A percentile compares a stretch with the other conserved stretches of the same genome.
Conservation (phyloP, 306 rosid genomes). For the Vigna hirtella region DNA sequence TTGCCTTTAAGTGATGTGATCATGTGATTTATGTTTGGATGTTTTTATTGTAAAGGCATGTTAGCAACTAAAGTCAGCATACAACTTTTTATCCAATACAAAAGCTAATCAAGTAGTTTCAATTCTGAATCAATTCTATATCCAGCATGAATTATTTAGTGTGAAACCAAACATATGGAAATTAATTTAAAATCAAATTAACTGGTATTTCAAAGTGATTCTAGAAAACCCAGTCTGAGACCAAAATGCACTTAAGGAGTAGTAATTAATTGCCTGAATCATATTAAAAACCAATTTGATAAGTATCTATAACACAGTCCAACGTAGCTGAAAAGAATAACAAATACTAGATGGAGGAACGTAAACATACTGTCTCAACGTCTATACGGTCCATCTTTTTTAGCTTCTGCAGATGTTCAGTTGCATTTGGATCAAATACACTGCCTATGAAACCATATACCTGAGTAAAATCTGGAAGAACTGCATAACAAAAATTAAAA, state of each 20-base stretch:
- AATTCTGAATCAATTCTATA: too few species aligned
- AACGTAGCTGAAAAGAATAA: neutral
- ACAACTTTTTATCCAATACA: too few species aligned
- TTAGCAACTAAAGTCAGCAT: too few species aligned
- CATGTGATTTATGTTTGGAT: too few species aligned
- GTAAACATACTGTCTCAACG: slow-evolving; percentile 69
- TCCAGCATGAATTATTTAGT: too few species aligned
- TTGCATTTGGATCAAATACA: slow-evolving; percentile 71
- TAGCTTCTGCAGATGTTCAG: slow-evolving; percentile 74
- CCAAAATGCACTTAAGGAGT: neutral
- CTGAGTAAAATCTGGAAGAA: slow-evolving; percentile 81
- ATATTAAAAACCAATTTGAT: neutral
- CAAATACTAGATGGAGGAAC: neutral
- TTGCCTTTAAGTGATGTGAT: too few species aligned
- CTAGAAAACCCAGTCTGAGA: too few species aligned
- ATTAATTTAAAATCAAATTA: too few species aligned
- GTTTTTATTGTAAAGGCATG: too few species aligned
- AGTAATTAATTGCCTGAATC: neutral
- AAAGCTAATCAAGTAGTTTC: too few species aligned
- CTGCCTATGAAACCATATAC: slow-evolving; percentile 86
- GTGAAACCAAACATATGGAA: too few species aligned
- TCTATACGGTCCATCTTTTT: slow-evolving; percentile 81
- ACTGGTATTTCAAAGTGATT: too few species aligned
- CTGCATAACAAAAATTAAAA: slow-evolving; percentile 56
- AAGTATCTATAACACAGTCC: neutral